phyloP scores from a whole-genome alignment of 202 grass and related monocot species.

The Dendrocalamus latiflorus region DNA sequence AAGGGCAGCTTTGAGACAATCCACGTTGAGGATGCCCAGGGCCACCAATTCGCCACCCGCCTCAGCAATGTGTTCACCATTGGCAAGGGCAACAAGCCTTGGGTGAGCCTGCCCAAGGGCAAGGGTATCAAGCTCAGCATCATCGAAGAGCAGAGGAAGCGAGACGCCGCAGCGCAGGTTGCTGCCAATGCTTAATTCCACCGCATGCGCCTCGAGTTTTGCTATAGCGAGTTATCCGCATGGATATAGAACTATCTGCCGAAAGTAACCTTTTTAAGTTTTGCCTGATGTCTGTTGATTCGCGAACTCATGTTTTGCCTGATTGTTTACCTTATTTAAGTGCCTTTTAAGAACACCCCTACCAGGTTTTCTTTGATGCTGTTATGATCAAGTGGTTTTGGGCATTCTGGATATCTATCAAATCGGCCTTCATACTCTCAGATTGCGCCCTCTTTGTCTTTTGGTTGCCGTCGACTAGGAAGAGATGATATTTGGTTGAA shows the following conservation, averaged over 20 bases:
- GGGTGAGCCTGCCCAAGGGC: constrained; percentile 62
- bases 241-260: constrained; percentile 32
- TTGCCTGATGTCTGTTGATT: constrained; percentile 28
- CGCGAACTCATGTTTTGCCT: constrained; percentile 1
- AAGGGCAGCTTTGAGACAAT: constrained; percentile 65
- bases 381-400: background rate
- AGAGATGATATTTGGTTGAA: no score
- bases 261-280: constrained; percentile 25
- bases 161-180: constrained; percentile 20
- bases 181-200: constrained; percentile 29
- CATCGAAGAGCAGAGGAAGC: constrained; percentile 57
- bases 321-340: constrained; percentile 24
- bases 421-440: background rate
- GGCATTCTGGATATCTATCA: background rate
- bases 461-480: background rate
- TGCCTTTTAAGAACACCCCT: background rate
- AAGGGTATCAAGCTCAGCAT: constrained; percentile 72
- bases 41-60: constrained; percentile 58
- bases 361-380: background rate
- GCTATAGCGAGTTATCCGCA: constrained; percentile 19
- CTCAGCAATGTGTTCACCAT: constrained; percentile 56
- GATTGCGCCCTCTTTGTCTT: background rate
- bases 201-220: constrained; percentile 19
- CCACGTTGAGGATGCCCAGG: constrained; percentile 52
- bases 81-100: constrained; percentile 59